Percentiles rank a stretch among this genome's conserved stretches.
These are phyloP conservation scores for Pseudogymnoascus sp. DNA, from an alignment of 2,329 filamentous ascomycete genomes.

Conservation along the genomic window DNA sequence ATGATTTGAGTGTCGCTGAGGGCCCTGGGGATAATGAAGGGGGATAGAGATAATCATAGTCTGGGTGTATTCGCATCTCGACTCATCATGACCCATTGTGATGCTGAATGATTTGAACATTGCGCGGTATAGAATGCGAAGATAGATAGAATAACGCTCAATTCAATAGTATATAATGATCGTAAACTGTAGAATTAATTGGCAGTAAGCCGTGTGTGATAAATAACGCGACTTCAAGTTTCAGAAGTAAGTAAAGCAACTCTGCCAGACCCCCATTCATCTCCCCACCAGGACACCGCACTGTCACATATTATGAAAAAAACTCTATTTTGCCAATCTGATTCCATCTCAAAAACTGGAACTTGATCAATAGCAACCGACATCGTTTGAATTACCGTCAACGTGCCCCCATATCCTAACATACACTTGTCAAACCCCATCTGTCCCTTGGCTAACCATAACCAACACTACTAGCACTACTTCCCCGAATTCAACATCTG, in stretches of 20 bases:
- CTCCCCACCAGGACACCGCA: not conserved
- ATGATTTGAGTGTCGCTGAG: not conserved
- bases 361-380: slow-evolving; percentile 3
- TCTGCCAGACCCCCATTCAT: not conserved
- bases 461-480: slow-evolving; percentile 3
- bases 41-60: not conserved
- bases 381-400: slow-evolving; percentile 2
- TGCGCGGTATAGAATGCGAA: not conserved
- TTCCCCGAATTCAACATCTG: slow-evolving; percentile 34
- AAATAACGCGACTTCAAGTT: not conserved
- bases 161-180: not conserved
- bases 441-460: not conserved
- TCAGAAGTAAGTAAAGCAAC: not conserved
- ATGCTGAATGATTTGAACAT: not conserved
- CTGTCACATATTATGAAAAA: not conserved
- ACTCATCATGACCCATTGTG: slow-evolving; percentile 1
- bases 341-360: slow-evolving; percentile 2
- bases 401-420: not conserved
- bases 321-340: slow-evolving; percentile 2
- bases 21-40: not conserved
- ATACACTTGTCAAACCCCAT: not conserved
- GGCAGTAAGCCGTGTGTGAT: not conserved
- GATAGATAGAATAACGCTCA: not conserved
- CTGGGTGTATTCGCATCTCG: not conserved
- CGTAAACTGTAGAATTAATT: not conserved